Conservation (phyloP, 23 red algal genomes). For the Agarophyton chilense region DNA sequence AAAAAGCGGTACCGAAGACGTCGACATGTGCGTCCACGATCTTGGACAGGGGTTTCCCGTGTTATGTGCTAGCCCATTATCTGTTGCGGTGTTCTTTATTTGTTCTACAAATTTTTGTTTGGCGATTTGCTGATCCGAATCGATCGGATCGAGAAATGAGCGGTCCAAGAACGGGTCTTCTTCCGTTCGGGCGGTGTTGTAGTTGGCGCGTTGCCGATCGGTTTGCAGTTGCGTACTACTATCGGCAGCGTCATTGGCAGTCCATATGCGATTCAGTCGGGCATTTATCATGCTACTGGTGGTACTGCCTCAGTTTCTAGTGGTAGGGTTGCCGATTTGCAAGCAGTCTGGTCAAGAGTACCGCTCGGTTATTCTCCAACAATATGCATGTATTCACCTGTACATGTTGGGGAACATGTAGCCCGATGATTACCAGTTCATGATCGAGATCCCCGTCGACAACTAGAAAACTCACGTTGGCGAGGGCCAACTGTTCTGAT, state of each 20-base stretch:
- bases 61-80: constrained; percentile 5
- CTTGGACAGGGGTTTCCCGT: background rate
- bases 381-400: background rate
- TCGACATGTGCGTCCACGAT: constrained; percentile 34
- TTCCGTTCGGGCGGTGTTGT: constrained; percentile 29
- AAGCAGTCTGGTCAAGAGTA: background rate
- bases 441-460: background rate
- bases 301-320: background rate
- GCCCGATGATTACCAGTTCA: constrained; percentile 19
- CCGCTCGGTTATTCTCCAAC: constrained; percentile 20
- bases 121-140: constrained; percentile 19
- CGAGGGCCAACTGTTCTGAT: constrained; percentile 13
- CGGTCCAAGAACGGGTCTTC: constrained; percentile 19
- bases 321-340: background rate
- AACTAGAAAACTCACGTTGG: constrained; percentile 20
- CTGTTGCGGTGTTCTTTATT: background rate
- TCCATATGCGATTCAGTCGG: background rate
- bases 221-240: background rate
- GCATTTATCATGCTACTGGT: constrained; percentile 8
- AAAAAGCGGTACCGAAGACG: constrained; percentile 26
- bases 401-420: constrained; percentile 10
- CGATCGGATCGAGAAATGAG: constrained; percentile 23
- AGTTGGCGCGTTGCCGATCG: background rate
- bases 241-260: background rate
- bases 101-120: background rate